Conservation (phyloP, 805 yeast genomes). For the Soucietia sequanensis region DNA sequence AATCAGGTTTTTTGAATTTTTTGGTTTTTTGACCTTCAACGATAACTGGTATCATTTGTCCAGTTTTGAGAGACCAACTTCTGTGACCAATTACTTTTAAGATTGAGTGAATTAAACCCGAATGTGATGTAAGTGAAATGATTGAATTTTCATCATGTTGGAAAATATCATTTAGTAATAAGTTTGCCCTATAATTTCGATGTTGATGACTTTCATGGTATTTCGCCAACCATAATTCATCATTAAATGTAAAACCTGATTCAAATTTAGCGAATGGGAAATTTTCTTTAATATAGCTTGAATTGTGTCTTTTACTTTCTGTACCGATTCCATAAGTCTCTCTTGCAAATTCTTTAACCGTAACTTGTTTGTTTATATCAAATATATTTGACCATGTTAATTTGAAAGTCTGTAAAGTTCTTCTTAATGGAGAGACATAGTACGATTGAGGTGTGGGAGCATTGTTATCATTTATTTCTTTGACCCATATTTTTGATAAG, state of each 20-base stretch:
- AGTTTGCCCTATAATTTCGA: slow-evolving; percentile 22
- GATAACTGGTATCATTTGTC: slow-evolving; percentile 27
- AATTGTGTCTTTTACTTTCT: slow-evolving; percentile 25
- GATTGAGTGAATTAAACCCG: slow-evolving; percentile 26
- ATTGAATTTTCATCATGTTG: slow-evolving; percentile 15
- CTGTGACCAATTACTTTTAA: slow-evolving; percentile 24
- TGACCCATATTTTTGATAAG: slow-evolving; percentile 14
- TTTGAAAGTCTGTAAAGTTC: slow-evolving; percentile 30
- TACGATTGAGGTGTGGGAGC: slow-evolving; percentile 25
- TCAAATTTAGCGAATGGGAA: slow-evolving; percentile 25
- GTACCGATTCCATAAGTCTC: slow-evolving; percentile 35
- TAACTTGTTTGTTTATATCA: slow-evolving; percentile 19
- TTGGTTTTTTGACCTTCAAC: slow-evolving; percentile 17
- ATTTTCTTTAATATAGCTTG: slow-evolving; percentile 15
- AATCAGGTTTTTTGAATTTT: slow-evolving; percentile 3
- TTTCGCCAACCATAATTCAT: slow-evolving; percentile 20
- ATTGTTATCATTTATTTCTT: slow-evolving; percentile 11
- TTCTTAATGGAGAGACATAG: slow-evolving; percentile 30
- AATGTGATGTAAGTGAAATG: slow-evolving; percentile 28
- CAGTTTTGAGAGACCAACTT: slow-evolving; percentile 22
- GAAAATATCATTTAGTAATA: slow-evolving; percentile 27
- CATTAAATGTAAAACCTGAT: slow-evolving; percentile 21
- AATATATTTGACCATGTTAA: slow-evolving; percentile 20
- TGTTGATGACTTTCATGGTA: slow-evolving; percentile 19
- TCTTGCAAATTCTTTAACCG: slow-evolving; percentile 26